Base-by-base conservation (phyloP, 331 rosid genomes). In the Cydonia oblonga region DNA sequence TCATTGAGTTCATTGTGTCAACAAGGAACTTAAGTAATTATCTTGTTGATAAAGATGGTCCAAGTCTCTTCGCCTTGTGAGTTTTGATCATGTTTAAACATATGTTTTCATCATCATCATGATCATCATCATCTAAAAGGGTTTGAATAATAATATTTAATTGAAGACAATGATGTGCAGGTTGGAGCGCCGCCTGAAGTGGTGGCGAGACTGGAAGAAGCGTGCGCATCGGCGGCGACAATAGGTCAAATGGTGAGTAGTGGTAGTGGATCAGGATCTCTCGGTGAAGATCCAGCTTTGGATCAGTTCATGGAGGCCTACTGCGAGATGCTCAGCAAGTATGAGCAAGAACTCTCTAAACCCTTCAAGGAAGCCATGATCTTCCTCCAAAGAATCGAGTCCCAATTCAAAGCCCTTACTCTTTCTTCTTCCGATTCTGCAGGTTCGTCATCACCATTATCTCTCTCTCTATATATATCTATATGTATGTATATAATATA, bases 271-370 rank as follows among this genome's bases (percentile, higher is more conserved):
- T 64, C 84, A 1, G 78, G 79, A 2, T 77, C 89, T 74, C 38
- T 90, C 2, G 97, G 97, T 5, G 92, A 91, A 79, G 97, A 91
- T 89, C 96, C 97, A 26, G 92, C 88, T 5, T 71, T 91, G 73
- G 96, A 91, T 75, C 97, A 91, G 90, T 91, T 91, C 87, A 91
- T 91, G 97, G 97, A 91, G 69, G 97, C 96, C 32, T 91, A 91
- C 56, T 91, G 97, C 68, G 97, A 91, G 89, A 91, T 91, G 97
- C 86, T 91, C 63, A 86, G 81, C 12, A 91, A 91, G 82, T 91
- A 91, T 20, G 97, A 89, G 69, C 96, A 89, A 76, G 97, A 91
- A 70, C 92, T 91, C 70, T 84, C 92, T 0, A 91, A 91, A 69
- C 97, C 97, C 76, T 89, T 91, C 24, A 85, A 88, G 74, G 97